These are phyloP conservation scores for Pseudogymnoascus sp. DNA, from an alignment of 2,329 filamentous ascomycete genomes.

Conservation along the genomic window DNA sequence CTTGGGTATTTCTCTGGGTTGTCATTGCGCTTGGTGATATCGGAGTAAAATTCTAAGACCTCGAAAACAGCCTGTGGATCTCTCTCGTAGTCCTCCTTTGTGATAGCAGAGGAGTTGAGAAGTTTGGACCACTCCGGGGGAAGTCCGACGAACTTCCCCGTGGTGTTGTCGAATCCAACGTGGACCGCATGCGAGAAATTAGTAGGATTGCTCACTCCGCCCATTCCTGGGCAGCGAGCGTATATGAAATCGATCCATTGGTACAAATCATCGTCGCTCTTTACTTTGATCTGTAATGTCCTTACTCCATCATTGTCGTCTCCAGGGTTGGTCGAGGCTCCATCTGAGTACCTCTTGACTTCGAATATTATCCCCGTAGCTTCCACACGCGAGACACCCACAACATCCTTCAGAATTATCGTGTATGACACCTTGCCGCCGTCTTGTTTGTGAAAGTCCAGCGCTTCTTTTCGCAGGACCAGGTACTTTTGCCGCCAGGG, in stretches of 20 bases:
- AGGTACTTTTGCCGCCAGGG: slow-evolving; percentile 87
- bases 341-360: slow-evolving; percentile 69
- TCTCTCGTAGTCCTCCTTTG: slow-evolving; percentile 96
- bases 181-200: slow-evolving; percentile 97
- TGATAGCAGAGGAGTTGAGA: slow-evolving; percentile 91
- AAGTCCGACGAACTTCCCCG: slow-evolving; percentile 87
- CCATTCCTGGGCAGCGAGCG: slow-evolving; percentile 92
- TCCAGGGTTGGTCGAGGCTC: slow-evolving; percentile 60
- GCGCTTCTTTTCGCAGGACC: slow-evolving; percentile 81
- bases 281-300: slow-evolving; percentile 85
- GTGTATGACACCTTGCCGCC: slow-evolving; percentile 81
- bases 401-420: slow-evolving; percentile 77
- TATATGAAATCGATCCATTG: slow-evolving; percentile 99
- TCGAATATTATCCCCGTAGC: slow-evolving; percentile 89
- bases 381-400: slow-evolving; percentile 85
- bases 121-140: slow-evolving; percentile 97
- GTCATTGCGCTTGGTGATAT: slow-evolving; percentile 68
- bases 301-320: slow-evolving; percentile 63
- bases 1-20: slow-evolving; percentile 62
- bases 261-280: slow-evolving; percentile 93
- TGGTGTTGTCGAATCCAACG: slow-evolving; percentile 92
- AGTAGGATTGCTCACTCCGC: slow-evolving; percentile 94
- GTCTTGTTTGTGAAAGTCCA: slow-evolving; percentile 92
- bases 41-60: slow-evolving; percentile 77
- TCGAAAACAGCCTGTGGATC: slow-evolving; percentile 83